These are phyloP conservation scores for Nyctanthes arbortristis DNA, from an alignment of 257 asterid species.

Conservation along the genomic window DNA sequence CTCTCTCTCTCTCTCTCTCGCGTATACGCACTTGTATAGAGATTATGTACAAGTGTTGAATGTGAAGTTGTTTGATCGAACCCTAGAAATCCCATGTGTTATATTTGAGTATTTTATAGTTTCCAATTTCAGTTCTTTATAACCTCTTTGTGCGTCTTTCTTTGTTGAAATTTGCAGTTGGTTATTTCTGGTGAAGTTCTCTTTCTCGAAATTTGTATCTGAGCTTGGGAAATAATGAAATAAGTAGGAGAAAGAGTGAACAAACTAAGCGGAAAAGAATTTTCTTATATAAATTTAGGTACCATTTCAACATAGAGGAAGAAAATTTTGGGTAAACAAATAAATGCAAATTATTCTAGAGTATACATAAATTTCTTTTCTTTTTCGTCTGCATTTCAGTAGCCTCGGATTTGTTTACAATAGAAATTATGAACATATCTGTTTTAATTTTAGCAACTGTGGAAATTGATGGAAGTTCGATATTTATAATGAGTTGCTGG, in stretches of 20 bases:
- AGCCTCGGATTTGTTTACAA: background rate
- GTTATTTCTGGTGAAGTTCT: background rate
- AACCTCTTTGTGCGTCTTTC: background rate
- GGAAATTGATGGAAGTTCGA: background rate
- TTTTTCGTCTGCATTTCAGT: background rate
- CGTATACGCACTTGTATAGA: background rate
- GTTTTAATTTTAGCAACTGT: too few relatives aligned
- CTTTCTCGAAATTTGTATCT: background rate
- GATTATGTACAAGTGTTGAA: background rate
- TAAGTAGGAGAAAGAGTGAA: background rate
- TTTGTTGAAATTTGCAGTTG: background rate
- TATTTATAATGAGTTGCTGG: conserved; percentile 16
- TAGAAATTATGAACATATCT: too few relatives aligned
- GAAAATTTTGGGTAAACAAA: background rate
- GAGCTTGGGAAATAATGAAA: background rate
- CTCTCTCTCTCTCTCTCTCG: background rate
- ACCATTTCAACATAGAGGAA: background rate
- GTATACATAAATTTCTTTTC: background rate
- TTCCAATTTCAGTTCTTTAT: background rate
- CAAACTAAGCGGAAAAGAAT: background rate
- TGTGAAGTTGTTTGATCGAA: conserved; percentile 40
- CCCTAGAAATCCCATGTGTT: conserved; percentile 51
- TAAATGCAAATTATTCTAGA: conserved; percentile 8
- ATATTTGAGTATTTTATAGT: conserved; percentile 45
- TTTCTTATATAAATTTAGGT: background rate